Conservation (phyloP, 2,329 filamentous ascomycete genomes). For the Colletotrichum australisinense region DNA sequence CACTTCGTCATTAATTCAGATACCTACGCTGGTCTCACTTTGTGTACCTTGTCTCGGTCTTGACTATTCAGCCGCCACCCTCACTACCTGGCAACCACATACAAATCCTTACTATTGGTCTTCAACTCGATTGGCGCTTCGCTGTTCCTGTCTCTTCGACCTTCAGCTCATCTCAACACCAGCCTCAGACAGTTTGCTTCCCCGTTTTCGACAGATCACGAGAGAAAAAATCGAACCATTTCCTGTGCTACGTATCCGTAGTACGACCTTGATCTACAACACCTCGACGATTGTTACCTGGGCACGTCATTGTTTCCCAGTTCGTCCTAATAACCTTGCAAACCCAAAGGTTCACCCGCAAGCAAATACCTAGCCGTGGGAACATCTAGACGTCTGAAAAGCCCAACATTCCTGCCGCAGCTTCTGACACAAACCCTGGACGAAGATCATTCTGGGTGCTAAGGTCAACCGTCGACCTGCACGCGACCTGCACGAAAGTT, state of each 20-base stretch:
- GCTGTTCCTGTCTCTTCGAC: conserved; percentile 1
- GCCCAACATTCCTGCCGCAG: conserved; percentile 18
- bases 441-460: conserved; percentile 28
- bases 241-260: background rate
- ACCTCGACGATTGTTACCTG: background rate
- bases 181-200: background rate
- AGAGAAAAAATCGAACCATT: background rate
- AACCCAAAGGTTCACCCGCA: background rate
- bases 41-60: conserved; percentile 24
- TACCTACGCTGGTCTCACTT: conserved; percentile 19
- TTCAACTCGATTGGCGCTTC: conserved; percentile 1
- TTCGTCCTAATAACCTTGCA: conserved; percentile 12
- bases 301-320: conserved; percentile 15
- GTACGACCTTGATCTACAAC: background rate
- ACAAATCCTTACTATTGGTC: background rate
- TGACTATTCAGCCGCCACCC: conserved; percentile 16
- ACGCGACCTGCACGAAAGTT: conserved; percentile 2
- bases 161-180: conserved; percentile 7
- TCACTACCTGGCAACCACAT: conserved; percentile 5
- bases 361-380: background rate
- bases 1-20: conserved; percentile 23
- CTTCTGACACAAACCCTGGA: conserved; percentile 33
- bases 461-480: conserved; percentile 3
- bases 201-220: background rate
- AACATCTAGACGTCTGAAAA: conserved; percentile 4